Evolutionary conservation across 2,329 filamentous ascomycete species (phyloP), one percentile per base, ranked within the genome.

Genomic region (Westerdykella aurantiaca): DNA sequence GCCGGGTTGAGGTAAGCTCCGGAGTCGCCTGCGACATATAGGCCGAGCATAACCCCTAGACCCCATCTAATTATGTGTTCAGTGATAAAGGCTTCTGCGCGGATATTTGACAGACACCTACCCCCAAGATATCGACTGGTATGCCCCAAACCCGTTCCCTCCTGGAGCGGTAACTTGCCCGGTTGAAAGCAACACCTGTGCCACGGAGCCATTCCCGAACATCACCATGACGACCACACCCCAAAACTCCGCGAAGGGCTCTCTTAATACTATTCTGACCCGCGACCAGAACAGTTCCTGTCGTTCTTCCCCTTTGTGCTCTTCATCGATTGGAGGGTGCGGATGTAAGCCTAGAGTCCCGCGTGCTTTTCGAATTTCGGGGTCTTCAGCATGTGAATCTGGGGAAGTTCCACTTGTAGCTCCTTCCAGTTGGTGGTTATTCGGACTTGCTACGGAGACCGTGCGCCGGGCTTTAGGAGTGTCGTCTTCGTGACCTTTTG

Each of bases 1-100:
- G 82, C 84, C 0, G 84, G 66, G 41, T 73, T 72, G 11, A 88
- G 71, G 57, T 86, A 83, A 1, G 78, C 81, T 6, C 83, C 83
- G 3, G 78, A 82, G 53, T 84, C 81, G 41, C 77, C 77, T 5
- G 72, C 72, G n/a, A 78, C 75, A 54, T 86, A 86, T 34, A 86
- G 77, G 4, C 82, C 67, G 2, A 69, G 55, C 66, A 70, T 68
- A 4, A 68, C 59, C 1, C 64, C 63, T 6, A 68, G 41, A 2
- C 56, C 61, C 61, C 68, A 71, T 31, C 63, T 65, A 33, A 13
- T n/a, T n/a, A 33, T 16, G 18, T 21, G 18, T 21, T 21, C 18
- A 21, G 18, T 21, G 18, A 21, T 21, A 21, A 3, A 21, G 18
- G 3, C 18, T 21, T 21, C 3, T 21, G 4, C 6, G 18, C 6